Conservation (phyloP, 1,284 basidiomycete genomes). For the Xerocomus nothofagi region DNA sequence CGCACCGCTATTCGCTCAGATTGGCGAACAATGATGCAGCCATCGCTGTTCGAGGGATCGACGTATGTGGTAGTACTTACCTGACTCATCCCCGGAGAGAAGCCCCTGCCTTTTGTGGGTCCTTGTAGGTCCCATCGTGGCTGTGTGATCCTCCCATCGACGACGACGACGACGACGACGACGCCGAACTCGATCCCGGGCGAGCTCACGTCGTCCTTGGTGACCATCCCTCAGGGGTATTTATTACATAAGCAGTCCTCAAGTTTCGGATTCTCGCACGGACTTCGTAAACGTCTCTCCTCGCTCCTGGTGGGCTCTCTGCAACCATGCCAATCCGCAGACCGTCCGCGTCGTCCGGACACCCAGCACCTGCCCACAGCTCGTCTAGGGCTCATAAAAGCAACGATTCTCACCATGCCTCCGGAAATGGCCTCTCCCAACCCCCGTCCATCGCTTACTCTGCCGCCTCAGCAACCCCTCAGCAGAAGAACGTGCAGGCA, state of each 20-base stretch:
- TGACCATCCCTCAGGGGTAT: neutral
- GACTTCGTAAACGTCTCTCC: no score
- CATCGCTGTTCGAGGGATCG: conserved; percentile 21
- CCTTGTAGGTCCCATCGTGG: conserved; percentile 39
- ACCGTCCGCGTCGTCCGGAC: conserved; percentile 46
- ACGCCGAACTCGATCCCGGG: no score
- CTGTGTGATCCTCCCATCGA: conserved; percentile 31
- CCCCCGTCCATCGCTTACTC: conserved; percentile 37
- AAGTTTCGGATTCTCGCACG: conserved; percentile 24
- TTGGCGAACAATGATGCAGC: conserved; percentile 31
- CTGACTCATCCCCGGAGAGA: neutral
- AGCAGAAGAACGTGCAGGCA: conserved; percentile 71
- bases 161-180: no score
- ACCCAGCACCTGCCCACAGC: conserved; percentile 24
- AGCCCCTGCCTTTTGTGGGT: conserved; percentile 36
- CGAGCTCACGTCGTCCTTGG: no score
- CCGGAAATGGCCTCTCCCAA: conserved; percentile 36
- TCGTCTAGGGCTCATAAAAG: conserved; percentile 44
- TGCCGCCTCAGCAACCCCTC: conserved; percentile 49
- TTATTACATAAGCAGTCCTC: conserved; percentile 29
- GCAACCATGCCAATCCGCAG: conserved; percentile 45
- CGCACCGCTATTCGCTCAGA: conserved; percentile 29
- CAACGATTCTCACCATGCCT: conserved; percentile 51
- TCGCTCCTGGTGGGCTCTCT: conserved; percentile 12
- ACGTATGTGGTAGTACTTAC: conserved; percentile 21